phyloP scores from a whole-genome alignment of 257 asterid genomes.

The Solanum sitiens region DNA sequence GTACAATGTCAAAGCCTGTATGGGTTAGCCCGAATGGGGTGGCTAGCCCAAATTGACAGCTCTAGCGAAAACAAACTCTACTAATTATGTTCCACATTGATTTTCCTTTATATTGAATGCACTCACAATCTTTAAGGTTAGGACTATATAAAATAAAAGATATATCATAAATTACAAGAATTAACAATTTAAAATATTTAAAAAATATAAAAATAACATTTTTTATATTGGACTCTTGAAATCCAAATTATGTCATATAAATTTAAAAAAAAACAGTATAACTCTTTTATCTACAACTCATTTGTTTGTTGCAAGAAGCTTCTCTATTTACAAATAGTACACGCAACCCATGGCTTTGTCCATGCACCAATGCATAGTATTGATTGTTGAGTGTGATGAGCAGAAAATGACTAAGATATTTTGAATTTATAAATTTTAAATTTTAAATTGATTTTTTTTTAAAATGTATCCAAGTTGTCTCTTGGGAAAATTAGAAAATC shows the following conservation, averaged over 20 bases:
- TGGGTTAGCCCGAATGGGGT: too few species aligned
- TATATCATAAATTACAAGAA: too few species aligned
- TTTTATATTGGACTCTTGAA: too few species aligned
- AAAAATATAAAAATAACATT: too few species aligned
- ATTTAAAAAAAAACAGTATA: fast-evolving
- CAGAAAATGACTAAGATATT: not conserved
- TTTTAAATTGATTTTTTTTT: not conserved
- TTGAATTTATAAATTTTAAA: not conserved
- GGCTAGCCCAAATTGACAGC: too few species aligned
- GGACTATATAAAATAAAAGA: too few species aligned
- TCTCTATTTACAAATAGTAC: not conserved
- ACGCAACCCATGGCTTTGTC: not conserved
- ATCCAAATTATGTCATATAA: not conserved
- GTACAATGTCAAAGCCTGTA: too few species aligned
- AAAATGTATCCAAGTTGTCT: not conserved
- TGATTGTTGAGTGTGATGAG: not conserved
- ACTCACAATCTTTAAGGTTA: not conserved
- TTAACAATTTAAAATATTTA: too few species aligned
- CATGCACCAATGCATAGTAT: not conserved
- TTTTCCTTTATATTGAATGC: not conserved
- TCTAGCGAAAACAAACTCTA: not conserved
- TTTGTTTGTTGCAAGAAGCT: not conserved
- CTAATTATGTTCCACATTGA: not conserved
- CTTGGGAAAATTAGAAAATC: not conserved
- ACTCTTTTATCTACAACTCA: not conserved